Conservation (phyloP, 2,329 filamentous ascomycete genomes). For the Pseudogymnoascus sp. region DNA sequence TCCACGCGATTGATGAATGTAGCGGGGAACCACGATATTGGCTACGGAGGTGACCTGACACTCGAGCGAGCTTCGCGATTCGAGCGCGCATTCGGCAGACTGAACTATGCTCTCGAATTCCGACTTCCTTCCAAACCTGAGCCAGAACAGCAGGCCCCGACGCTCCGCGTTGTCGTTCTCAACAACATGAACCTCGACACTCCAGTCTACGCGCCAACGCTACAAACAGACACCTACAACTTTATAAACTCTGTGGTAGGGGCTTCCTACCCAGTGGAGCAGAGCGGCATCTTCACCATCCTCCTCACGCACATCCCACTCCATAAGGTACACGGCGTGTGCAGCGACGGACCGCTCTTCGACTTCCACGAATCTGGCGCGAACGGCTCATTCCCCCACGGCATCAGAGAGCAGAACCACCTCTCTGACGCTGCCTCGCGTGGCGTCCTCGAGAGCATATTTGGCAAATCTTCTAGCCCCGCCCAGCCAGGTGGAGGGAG, state of each 20-base stretch:
- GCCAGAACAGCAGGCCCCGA: conserved; percentile 44
- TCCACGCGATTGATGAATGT: conserved; percentile 74
- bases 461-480: conserved; percentile 61
- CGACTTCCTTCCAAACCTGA: conserved; percentile 44
- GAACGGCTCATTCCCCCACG: conserved; percentile 52
- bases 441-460: conserved; percentile 75
- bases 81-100: conserved; percentile 73
- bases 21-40: conserved; percentile 91
- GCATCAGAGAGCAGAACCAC: conserved; percentile 86
- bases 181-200: conserved; percentile 93
- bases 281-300: conserved; percentile 63
- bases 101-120: conserved; percentile 84
- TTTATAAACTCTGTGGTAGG: conserved; percentile 66
- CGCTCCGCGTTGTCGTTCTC: conserved; percentile 74
- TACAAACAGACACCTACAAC: conserved; percentile 69
- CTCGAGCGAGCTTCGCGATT: conserved; percentile 69
- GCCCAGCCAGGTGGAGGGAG: conserved; percentile 50
- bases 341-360: conserved; percentile 77
- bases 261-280: conserved; percentile 51
- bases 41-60: conserved; percentile 87
- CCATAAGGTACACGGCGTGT: conserved; percentile 73
- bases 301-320: conserved; percentile 88
- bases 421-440: conserved; percentile 64
- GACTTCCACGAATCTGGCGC: conserved; percentile 50
- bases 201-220: conserved; percentile 56